phyloP scores from a whole-genome alignment of 805 yeast species.

The Pichia cephalocereana region DNA sequence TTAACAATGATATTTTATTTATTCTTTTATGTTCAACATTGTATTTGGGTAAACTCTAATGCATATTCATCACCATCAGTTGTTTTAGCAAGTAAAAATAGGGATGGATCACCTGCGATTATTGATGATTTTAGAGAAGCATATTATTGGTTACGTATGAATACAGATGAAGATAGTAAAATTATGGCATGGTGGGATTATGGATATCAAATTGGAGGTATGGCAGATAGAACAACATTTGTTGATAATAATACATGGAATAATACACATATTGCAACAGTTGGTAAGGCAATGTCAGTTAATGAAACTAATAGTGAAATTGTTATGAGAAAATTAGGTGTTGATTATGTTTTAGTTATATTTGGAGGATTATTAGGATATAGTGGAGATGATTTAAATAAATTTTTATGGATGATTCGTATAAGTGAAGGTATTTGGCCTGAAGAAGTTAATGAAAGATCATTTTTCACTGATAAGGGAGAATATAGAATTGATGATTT shows the following conservation, averaged over 20 bases:
- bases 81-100: conserved; percentile 71
- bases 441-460: conserved; percentile 84
- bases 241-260: conserved; percentile 99
- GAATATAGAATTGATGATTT: conserved; percentile 78
- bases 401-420: conserved; percentile 97
- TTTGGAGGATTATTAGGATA: conserved; percentile 93
- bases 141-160: conserved; percentile 97
- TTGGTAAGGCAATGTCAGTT: conserved; percentile 95
- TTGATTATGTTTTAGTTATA: conserved; percentile 85
- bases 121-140: conserved; percentile 99
- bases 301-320: conserved; percentile 82
- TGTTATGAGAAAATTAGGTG: conserved; percentile 83
- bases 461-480: conserved; percentile 75
- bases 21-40: conserved; percentile 77
- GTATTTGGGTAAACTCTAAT: conserved; percentile 94
- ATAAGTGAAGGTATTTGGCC: conserved; percentile 99
- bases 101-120: conserved; percentile 76
- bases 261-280: conserved; percentile 98
- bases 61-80: conserved; percentile 98
- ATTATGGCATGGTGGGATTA: conserved; percentile 99
- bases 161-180: conserved; percentile 91
- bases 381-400: conserved; percentile 94
- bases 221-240: conserved; percentile 98
- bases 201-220: conserved; percentile 99
- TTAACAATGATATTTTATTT: conserved; percentile 66